Conservation (phyloP, 2,329 filamentous ascomycete species). For the Hymenoscyphus infarciens region DNA sequence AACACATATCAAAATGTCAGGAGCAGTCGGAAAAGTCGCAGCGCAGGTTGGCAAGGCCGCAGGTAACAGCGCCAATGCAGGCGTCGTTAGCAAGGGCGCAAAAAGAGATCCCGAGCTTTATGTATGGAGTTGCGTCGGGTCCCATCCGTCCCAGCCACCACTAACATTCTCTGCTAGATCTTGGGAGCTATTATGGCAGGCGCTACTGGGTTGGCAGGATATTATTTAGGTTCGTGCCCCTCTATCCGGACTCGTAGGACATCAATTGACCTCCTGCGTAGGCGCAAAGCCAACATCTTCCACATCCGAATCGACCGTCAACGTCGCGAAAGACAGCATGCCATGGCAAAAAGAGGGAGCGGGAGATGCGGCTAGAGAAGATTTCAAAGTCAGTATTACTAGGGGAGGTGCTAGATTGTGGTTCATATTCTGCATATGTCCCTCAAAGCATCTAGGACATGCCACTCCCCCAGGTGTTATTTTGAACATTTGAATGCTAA, state of each 20-base stretch:
- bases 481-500: background rate
- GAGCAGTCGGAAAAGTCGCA: conserved; percentile 34
- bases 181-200: conserved; percentile 88
- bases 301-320: conserved; percentile 75
- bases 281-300: conserved; percentile 81
- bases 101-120: conserved; percentile 73
- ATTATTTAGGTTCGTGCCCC: conserved; percentile 67
- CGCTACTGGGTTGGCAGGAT: conserved; percentile 83
- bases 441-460: background rate
- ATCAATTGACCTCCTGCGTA: conserved; percentile 38
- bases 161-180: conserved; percentile 53
- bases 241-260: conserved; percentile 10
- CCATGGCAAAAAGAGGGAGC: conserved; percentile 76
- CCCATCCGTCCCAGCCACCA: conserved; percentile 25
- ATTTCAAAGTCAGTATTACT: conserved; percentile 53
- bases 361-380: conserved; percentile 55
- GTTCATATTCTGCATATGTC: background rate
- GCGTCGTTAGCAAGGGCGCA: conserved; percentile 55
- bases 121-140: conserved; percentile 46
- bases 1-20: conserved; percentile 30
- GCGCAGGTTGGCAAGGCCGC: conserved; percentile 36
- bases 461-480: background rate
- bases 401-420: background rate
- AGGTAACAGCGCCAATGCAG: conserved; percentile 38
- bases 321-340: conserved; percentile 73